Percentiles rank a stretch among this genome's conserved stretches.
Evolutionary conservation across 2,329 filamentous ascomycete genomes (phyloP).

Genomic region (Xylariaceae sp.): DNA sequence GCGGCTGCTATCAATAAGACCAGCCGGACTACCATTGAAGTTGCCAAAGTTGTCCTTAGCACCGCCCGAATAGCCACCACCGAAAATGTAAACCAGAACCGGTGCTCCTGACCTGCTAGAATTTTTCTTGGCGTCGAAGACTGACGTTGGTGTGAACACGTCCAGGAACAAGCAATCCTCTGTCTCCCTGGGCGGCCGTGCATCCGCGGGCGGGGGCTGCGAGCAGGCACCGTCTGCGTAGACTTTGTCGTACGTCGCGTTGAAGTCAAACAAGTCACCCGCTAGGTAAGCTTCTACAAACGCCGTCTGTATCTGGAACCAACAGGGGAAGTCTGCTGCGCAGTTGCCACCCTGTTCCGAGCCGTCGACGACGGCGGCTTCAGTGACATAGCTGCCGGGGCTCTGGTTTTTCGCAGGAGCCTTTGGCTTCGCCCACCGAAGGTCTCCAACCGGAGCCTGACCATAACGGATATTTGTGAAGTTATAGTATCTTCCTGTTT

Average conservation of each 20-base stretch:
- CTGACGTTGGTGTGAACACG: neutral
- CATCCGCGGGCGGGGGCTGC: neutral
- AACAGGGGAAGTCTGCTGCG: neutral
- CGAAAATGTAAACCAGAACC: neutral
- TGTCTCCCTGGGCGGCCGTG: neutral
- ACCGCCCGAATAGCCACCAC: neutral
- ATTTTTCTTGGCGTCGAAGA: neutral
- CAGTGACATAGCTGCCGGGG: no score
- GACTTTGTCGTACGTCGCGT: neutral
- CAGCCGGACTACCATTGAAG: neutral
- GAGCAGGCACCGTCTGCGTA: neutral
- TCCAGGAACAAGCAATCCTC: conserved; percentile 2
- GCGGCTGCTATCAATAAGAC: neutral
- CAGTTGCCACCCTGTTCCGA: conserved; percentile 2
- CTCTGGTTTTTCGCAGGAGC: neutral
- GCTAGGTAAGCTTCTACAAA: conserved; percentile 1
- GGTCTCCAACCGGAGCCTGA: conserved; percentile 2
- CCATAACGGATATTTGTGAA: conserved; percentile 16
- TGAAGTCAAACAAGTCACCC: neutral
- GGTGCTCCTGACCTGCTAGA: neutral
- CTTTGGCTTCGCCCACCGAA: conserved; percentile 4
- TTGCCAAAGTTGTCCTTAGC: neutral
- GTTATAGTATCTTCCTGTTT: conserved; percentile 12
- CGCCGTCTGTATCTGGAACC: neutral
- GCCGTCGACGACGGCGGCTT: neutral